phyloP scores from a whole-genome alignment of 2,329 filamentous ascomycete species.

The Helotiales sp. region DNA sequence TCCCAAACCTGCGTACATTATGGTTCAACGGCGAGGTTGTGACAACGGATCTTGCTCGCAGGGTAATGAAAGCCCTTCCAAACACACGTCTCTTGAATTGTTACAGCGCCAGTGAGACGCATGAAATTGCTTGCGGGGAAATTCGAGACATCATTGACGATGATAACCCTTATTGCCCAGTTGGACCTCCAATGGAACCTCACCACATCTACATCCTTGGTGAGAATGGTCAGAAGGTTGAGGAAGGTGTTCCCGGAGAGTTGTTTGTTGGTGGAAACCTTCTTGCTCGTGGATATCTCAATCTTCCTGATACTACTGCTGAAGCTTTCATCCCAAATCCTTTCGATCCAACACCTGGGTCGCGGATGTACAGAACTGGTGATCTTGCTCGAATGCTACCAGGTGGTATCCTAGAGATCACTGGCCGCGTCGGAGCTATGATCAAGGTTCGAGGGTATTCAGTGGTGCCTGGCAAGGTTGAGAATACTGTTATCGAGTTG shows the following conservation, averaged over 20 bases:
- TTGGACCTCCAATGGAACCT: slow-evolving; percentile 68
- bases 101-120: slow-evolving; percentile 79
- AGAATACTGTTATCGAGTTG: slow-evolving; percentile 68
- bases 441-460: slow-evolving; percentile 87
- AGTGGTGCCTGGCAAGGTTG: slow-evolving; percentile 77
- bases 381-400: slow-evolving; percentile 82
- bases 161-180: slow-evolving; percentile 69
- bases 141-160: slow-evolving; percentile 66
- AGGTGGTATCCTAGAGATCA: slow-evolving; percentile 79
- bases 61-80: slow-evolving; percentile 61
- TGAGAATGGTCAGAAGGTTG: slow-evolving; percentile 64
- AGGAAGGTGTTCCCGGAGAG: slow-evolving; percentile 65
- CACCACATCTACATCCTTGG: slow-evolving; percentile 72
- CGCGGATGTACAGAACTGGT: slow-evolving; percentile 80
- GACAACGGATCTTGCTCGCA: slow-evolving; percentile 71
- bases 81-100: slow-evolving; percentile 72
- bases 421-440: slow-evolving; percentile 85
- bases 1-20: slow-evolving; percentile 67
- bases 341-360: slow-evolving; percentile 58
- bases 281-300: slow-evolving; percentile 75
- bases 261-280: slow-evolving; percentile 74
- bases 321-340: slow-evolving; percentile 69
- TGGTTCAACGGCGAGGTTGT: slow-evolving; percentile 86
- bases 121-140: slow-evolving; percentile 64
- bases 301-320: slow-evolving; percentile 75